Conservation (phyloP, 2,329 filamentous ascomycete species). For the Beauveria pseudobassiana region DNA sequence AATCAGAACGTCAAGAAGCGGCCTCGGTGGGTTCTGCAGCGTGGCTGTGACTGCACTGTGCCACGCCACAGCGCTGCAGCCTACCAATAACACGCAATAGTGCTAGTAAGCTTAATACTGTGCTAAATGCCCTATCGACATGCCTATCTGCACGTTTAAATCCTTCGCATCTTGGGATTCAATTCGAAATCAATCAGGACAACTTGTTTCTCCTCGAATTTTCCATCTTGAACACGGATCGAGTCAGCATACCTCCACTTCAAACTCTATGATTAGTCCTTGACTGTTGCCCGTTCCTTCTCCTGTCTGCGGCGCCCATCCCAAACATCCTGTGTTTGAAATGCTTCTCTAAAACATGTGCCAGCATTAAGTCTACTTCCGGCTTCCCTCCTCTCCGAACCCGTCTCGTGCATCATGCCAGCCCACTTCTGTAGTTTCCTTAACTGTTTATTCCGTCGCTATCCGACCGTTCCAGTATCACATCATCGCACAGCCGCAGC, state of each 20-base stretch:
- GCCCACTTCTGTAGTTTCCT: not conserved
- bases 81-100: not conserved
- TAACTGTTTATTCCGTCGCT: not conserved
- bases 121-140: not conserved
- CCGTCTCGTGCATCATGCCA: not conserved
- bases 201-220: not conserved
- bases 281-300: not conserved
- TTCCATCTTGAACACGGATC: not conserved
- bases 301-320: not conserved
- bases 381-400: not conserved
- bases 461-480: not conserved
- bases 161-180: not conserved
- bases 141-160: not conserved
- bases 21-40: not conserved
- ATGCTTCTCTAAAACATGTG: not conserved
- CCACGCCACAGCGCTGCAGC: not conserved
- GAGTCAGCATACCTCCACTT: no score
- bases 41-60: not conserved
- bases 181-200: no score
- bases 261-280: no score
- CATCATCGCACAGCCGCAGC: not conserved
- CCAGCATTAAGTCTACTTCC: not conserved
- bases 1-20: not conserved
- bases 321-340: not conserved
- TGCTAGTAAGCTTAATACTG: not conserved